Base-by-base conservation (phyloP, 805 yeast species). In the Saccharomyces mikatae region DNA sequence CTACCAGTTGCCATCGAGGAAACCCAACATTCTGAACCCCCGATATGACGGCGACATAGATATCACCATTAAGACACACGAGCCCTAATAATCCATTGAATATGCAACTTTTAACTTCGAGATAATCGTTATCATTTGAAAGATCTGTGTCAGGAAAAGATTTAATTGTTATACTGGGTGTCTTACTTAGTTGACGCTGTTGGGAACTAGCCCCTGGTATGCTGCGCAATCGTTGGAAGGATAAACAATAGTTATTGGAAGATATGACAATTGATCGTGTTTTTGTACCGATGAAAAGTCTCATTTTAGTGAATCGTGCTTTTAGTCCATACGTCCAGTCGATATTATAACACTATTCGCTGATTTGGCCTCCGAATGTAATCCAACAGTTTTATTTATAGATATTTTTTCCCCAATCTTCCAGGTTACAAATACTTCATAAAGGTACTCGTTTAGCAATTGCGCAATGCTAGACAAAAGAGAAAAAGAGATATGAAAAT, bases 241-340 rank as follows among this genome's bases (percentile, higher is more conserved):
- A 74, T 56, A 89, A 73, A 1, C 84, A 87, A 64, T 75, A 79
- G 28, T 77, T 78, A 47, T 78, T 76, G 22, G 85, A 78, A 2
- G 82, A 80, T 2, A 89, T 73, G 1, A 88, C 85, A 54, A 88
- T 74, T 10, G 91, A 79, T 53, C 96, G 74, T 1, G 94, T 92
- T 32, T 74, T 67, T 54, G 77, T 80, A 54, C 86, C 81, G 52
- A 86, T 75, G 67, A 76, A 82, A 11, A 87, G 76, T 67, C 73
- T 78, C 90, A 87, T 87, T 29, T 26, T 50, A 30, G 17, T 27
- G 21, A 8, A 44, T n/a, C 14, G 30, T 49, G 26, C 26, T 29
- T 55, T 29, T 41, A 49, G 8, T 56, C 46, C 30, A 26, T 14
- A 22, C 31, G 41, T 31, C n/a, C 21, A 32, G 11, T 8, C 62